Percentiles rank a stretch among this genome's conserved stretches.
These are phyloP conservation scores for Zygosaccharomyces siamensis DNA, from an alignment of 805 yeast genomes.

Conservation along the genomic window DNA sequence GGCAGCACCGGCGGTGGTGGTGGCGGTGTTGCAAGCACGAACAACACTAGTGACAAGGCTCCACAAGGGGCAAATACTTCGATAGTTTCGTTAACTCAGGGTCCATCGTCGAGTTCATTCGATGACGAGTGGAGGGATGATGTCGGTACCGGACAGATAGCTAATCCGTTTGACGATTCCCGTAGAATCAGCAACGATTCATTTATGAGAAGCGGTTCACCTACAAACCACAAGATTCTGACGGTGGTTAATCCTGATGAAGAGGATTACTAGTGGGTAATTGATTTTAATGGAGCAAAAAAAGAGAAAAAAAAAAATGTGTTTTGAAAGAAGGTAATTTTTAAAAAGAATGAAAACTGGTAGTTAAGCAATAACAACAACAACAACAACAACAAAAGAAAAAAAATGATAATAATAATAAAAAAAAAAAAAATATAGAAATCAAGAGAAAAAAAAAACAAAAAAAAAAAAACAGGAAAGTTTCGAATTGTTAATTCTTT, in stretches of 20 bases:
- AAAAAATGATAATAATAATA: no score
- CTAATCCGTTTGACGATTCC: constrained; percentile 70
- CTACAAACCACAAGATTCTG: constrained; percentile 55
- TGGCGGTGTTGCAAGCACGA: constrained; percentile 1
- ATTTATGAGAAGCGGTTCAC: constrained; percentile 75
- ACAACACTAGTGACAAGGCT: constrained; percentile 3
- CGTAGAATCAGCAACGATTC: constrained; percentile 83
- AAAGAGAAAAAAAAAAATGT: no score
- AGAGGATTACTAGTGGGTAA: constrained; percentile 17
- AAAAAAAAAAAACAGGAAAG: no score
- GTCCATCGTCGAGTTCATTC: constrained; percentile 14
- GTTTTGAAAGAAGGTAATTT: no score
- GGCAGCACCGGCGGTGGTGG: background rate
- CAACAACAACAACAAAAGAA: no score
- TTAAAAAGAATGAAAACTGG: no score
- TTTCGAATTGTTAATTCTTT: no score
- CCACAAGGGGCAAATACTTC: constrained; percentile 6
- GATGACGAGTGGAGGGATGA: constrained; percentile 10
- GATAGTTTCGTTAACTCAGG: constrained; percentile 11
- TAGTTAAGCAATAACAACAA: no score
- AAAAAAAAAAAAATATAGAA: no score
- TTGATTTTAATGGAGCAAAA: no score
- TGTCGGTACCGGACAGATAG: constrained; percentile 21
- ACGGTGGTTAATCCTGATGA: constrained; percentile 87
- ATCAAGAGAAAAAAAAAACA: no score